A percentile compares a stretch with the other conserved stretches of the same genome.
Conservation (phyloP, 2,329 filamentous ascomycete species). For the Elsinoe fawcettii region DNA sequence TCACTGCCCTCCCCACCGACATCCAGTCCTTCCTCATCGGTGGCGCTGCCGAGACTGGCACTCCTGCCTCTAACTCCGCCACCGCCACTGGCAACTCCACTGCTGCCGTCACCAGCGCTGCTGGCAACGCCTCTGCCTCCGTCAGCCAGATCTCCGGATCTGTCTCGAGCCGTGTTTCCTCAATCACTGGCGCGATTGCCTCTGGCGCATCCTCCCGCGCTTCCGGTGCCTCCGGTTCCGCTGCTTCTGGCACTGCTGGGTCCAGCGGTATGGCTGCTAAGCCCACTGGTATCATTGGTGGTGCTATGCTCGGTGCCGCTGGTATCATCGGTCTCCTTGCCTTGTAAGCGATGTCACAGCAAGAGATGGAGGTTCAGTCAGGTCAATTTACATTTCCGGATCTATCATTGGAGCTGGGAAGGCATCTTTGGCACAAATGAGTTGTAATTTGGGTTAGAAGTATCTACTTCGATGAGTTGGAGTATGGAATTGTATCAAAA, state of each 20-base stretch:
- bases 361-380: background rate
- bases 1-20: conserved; percentile 37
- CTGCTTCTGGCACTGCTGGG: conserved; percentile 17
- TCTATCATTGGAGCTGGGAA: background rate
- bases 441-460: background rate
- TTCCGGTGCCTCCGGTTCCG: conserved; percentile 16
- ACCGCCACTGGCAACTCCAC: conserved; percentile 16
- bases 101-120: conserved; percentile 12
- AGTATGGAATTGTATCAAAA: conserved; percentile 1
- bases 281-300: conserved; percentile 33
- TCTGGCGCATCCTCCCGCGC: conserved; percentile 17
- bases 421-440: background rate
- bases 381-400: background rate
- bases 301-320: conserved; percentile 34
- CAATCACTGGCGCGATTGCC: conserved; percentile 15
- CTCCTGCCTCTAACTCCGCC: conserved; percentile 20
- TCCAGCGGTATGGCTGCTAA: conserved; percentile 26
- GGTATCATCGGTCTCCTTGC: conserved; percentile 38
- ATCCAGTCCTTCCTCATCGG: conserved; percentile 38
- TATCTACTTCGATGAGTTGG: conserved; percentile 2
- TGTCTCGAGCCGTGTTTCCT: conserved; percentile 11
- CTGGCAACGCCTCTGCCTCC: conserved; percentile 9
- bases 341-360: conserved; percentile 26
- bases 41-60: conserved; percentile 18
- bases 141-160: conserved; percentile 4